Conservation (phyloP, 352 stramenopile species). For the Phytophthora melonis region DNA sequence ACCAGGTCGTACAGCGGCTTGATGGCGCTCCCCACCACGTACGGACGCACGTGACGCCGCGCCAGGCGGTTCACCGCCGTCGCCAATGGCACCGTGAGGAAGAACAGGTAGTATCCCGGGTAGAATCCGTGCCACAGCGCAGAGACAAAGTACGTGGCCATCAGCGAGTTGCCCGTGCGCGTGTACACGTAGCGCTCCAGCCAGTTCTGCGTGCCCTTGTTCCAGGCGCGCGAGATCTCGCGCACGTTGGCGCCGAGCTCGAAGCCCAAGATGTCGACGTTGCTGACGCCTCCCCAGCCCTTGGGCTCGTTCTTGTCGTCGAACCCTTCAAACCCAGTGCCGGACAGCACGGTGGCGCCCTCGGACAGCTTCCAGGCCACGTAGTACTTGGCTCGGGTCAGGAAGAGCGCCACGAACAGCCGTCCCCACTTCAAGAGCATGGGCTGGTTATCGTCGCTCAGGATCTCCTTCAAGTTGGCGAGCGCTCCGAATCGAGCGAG, state of each 20-base stretch:
- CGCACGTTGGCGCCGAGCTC: conserved; percentile 91
- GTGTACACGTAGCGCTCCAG: conserved; percentile 98
- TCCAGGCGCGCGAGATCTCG: conserved; percentile 93
- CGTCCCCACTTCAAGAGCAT: not conserved
- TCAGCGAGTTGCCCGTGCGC: conserved; percentile 93
- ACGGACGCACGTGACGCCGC: conserved; percentile 58
- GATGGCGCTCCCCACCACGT: conserved; percentile 48
- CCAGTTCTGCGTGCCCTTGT: conserved; percentile 97
- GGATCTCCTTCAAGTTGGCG: not conserved
- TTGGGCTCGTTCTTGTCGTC: conserved; percentile 78
- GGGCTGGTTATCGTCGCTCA: not conserved
- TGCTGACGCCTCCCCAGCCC: conserved; percentile 95
- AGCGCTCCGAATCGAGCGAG: conserved; percentile 40
- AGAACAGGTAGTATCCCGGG: conserved; percentile 98
- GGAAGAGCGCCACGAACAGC: conserved; percentile 63
- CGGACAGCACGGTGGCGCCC: conserved; percentile 78
- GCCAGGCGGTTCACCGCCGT: conserved; percentile 77
- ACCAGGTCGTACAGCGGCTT: conserved; percentile 75
- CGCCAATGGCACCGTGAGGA: conserved; percentile 73
- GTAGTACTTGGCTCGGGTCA: conserved; percentile 96
- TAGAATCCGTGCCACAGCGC: conserved; percentile 99
- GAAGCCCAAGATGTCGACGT: conserved; percentile 96
- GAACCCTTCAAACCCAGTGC: conserved; percentile 95
- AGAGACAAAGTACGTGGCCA: conserved; percentile 95
- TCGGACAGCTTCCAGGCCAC: conserved; percentile 94